phyloP scores from a whole-genome alignment of 192 early-diverging fungal species.

The Thamnidium elegans region DNA sequence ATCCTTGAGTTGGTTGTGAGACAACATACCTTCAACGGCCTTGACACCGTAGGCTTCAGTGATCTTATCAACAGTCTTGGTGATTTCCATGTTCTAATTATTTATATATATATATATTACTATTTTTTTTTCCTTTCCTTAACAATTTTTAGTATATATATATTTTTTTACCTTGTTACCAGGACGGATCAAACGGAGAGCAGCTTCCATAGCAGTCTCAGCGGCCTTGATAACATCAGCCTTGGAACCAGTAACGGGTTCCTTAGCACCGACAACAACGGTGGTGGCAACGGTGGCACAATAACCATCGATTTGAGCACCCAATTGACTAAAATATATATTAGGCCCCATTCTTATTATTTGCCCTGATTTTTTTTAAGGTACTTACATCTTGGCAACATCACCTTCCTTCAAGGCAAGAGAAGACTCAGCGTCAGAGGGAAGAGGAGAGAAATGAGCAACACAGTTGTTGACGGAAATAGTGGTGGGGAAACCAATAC shows the following conservation, averaged over 20 bases:
- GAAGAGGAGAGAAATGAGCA: conserved; percentile 83
- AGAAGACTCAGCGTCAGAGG: conserved; percentile 61
- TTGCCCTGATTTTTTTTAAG: not conserved
- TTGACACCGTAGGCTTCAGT: conserved; percentile 79
- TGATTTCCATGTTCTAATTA: conserved; percentile 59
- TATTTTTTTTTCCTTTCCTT: not conserved
- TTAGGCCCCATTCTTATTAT: not conserved
- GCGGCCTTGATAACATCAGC: conserved; percentile 90
- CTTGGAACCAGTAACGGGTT: conserved; percentile 70
- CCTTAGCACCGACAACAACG: conserved; percentile 78
- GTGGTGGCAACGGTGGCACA: conserved; percentile 80
- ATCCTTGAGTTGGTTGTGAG: conserved; percentile 83
- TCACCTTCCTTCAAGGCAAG: conserved; percentile 71
- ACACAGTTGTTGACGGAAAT: conserved; percentile 82
- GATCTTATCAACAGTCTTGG: conserved; percentile 78
- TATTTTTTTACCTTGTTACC: conserved; percentile 53
- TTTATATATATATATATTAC: not conserved
- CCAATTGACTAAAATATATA: conserved; percentile 59
- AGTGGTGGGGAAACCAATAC: conserved; percentile 86
- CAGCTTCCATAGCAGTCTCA: conserved; percentile 78
- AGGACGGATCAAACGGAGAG: conserved; percentile 82
- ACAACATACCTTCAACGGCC: conserved; percentile 90
- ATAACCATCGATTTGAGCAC: conserved; percentile 92
- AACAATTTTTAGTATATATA: too few relatives aligned
- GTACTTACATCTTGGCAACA: conserved; percentile 82